A percentile compares a stretch with the other conserved stretches of the same genome.
phyloP scores from a whole-genome alignment of 441 rosid species.

The Pelargonium fulgidum region DNA sequence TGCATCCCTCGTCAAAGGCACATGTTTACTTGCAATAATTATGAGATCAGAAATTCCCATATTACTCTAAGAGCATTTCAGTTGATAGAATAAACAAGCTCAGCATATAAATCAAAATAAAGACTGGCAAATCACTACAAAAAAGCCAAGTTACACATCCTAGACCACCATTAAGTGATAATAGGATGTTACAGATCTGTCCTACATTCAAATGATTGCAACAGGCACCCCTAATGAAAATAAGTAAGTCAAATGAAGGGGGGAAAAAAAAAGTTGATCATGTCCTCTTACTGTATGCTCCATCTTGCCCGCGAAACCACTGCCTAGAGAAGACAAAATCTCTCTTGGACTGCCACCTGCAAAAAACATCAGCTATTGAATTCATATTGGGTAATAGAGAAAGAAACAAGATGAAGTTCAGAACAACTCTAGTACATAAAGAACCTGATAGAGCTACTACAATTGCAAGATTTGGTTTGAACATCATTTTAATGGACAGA shows the following conservation, averaged over 20 bases:
- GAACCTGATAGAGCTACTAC: background rate
- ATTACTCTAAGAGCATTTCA: background rate
- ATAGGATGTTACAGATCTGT: background rate
- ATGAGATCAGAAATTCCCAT: background rate
- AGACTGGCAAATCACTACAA: background rate
- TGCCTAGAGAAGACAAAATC: constrained; percentile 97
- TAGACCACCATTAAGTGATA: background rate
- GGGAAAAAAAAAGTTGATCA: constrained; percentile 10
- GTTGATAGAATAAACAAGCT: background rate
- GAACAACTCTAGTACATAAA: background rate
- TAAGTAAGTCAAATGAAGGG: constrained; percentile 6
- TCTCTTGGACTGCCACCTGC: constrained; percentile 86
- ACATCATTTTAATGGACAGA: background rate
- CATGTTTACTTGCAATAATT: background rate
- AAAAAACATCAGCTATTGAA: constrained; percentile 26
- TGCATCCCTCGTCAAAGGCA: background rate
- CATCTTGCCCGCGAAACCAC: constrained; percentile 96
- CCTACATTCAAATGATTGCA: background rate
- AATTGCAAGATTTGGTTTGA: background rate
- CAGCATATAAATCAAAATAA: background rate
- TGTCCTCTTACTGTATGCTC: constrained; percentile 78
- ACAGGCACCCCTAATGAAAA: constrained; percentile 6
- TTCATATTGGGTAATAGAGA: constrained; percentile 14
- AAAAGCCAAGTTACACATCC: background rate
- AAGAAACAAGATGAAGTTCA: constrained; percentile 13